Evolutionary conservation across 2,329 filamentous ascomycete species (phyloP).

Genomic region (Nemania sp.): DNA sequence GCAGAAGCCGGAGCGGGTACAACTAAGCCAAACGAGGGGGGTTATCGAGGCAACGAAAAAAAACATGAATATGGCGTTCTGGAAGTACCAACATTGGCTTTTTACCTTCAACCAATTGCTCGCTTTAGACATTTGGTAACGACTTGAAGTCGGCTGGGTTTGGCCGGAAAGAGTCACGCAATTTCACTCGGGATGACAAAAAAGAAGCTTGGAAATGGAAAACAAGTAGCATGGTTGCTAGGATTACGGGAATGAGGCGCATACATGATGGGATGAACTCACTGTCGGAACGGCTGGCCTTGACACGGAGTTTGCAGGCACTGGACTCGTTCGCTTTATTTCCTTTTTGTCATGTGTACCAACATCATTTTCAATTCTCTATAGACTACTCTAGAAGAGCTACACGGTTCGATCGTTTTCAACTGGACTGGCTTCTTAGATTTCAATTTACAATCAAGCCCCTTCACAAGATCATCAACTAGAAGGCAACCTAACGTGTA

Average conservation of each 20-base stretch:
- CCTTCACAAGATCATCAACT: too few species aligned
- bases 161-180: constrained; percentile 5
- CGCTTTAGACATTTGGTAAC: constrained; percentile 15
- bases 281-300: constrained; percentile 1
- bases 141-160: constrained; percentile 19
- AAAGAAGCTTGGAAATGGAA: constrained; percentile 3
- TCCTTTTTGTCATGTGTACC: constrained; percentile 20
- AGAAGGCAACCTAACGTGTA: neutral
- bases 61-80: constrained; percentile 23
- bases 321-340: constrained; percentile 16
- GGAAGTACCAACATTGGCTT: constrained; percentile 12
- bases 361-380: constrained; percentile 16
- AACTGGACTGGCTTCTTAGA: neutral
- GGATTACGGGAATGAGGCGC: constrained; percentile 3
- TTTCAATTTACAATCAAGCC: neutral
- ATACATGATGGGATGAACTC: constrained; percentile 10
- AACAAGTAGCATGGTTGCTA: neutral
- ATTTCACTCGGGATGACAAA: constrained; percentile 13
- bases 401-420: constrained; percentile 8
- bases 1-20: constrained; percentile 40
- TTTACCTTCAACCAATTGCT: neutral
- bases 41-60: neutral
- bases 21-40: constrained; percentile 27
- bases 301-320: neutral
- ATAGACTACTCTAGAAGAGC: constrained; percentile 24